Conservation (phyloP, 1,139 yeast genomes). For the Suhomyces terraborum region DNA sequence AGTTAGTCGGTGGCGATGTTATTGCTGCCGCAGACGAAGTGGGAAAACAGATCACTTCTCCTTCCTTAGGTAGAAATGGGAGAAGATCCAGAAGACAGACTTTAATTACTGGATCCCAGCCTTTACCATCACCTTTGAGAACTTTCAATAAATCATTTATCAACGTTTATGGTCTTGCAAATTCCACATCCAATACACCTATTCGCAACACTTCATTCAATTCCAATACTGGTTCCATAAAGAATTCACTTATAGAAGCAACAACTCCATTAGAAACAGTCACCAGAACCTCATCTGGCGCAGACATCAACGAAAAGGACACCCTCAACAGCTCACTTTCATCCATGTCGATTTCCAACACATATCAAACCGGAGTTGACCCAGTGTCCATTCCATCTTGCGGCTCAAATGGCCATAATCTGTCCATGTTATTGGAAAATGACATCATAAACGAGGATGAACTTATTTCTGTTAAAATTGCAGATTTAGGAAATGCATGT, state of each 20-base stretch:
- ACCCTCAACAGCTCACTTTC: conserved; percentile 43
- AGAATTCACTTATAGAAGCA: conserved; percentile 7
- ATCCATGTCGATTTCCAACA: conserved; percentile 44
- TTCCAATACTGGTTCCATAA: conserved; percentile 4
- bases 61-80: conserved; percentile 48
- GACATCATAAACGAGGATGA: conserved; percentile 47
- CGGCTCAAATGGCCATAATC: conserved; percentile 12
- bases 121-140: conserved; percentile 73
- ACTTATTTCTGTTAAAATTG: conserved; percentile 50
- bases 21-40: conserved; percentile 5
- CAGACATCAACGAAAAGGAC: conserved; percentile 17
- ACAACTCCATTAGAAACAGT: conserved; percentile 16
- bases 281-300: conserved; percentile 12
- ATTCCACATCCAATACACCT: conserved; percentile 48
- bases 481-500: conserved; percentile 54
- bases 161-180: conserved; percentile 41
- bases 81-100: conserved; percentile 72
- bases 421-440: conserved; percentile 9
- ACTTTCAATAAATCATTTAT: conserved; percentile 31
- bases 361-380: conserved; percentile 22
- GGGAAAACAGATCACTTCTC: conserved; percentile 24
- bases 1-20: conserved; percentile 7
- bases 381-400: conserved; percentile 29
- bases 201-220: conserved; percentile 26
- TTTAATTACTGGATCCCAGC: conserved; percentile 82